phyloP scores from a whole-genome alignment of 805 yeast genomes.

The Suhomyces kilbournensis region DNA sequence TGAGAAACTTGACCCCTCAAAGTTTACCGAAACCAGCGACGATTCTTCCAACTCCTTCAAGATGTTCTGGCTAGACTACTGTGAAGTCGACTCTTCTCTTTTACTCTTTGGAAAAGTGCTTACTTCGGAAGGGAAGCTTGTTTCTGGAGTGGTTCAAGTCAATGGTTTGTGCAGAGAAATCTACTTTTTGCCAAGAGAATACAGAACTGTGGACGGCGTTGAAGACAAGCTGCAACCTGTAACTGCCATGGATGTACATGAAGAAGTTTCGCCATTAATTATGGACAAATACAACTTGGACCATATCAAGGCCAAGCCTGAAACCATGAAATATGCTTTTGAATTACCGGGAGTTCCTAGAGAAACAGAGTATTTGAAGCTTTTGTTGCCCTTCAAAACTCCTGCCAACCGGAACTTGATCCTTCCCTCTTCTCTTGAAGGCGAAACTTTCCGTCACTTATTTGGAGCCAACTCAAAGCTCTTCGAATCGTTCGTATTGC shows the following conservation, averaged over 20 bases:
- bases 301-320: slow-evolving; percentile 66
- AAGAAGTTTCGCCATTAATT: slow-evolving; percentile 68
- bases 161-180: slow-evolving; percentile 68
- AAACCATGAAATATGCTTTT: slow-evolving; percentile 79
- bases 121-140: slow-evolving; percentile 56
- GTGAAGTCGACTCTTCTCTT: slow-evolving; percentile 69
- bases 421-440: slow-evolving; percentile 62
- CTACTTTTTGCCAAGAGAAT: slow-evolving; percentile 69
- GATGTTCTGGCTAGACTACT: slow-evolving; percentile 88
- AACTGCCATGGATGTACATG: slow-evolving; percentile 65
- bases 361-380: slow-evolving; percentile 75
- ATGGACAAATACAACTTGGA: slow-evolving; percentile 60
- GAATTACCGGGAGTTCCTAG: slow-evolving; percentile 77
- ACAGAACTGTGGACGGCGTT: slow-evolving; percentile 37
- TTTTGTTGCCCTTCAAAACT: slow-evolving; percentile 70
- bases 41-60: slow-evolving; percentile 45
- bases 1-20: slow-evolving; percentile 30
- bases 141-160: slow-evolving; percentile 76
- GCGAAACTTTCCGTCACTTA: slow-evolving; percentile 72
- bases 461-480: slow-evolving; percentile 74
- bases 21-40: slow-evolving; percentile 16
- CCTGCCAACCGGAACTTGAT: slow-evolving; percentile 48
- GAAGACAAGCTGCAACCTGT: slow-evolving; percentile 36
- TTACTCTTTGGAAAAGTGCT: slow-evolving; percentile 78
- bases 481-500: slow-evolving; percentile 83